Evolutionary conservation across 495 filamentous ascomycete species (phyloP), one percentile per base, ranked within the genome.

Genomic region (Tuber microsphaerosporum): DNA sequence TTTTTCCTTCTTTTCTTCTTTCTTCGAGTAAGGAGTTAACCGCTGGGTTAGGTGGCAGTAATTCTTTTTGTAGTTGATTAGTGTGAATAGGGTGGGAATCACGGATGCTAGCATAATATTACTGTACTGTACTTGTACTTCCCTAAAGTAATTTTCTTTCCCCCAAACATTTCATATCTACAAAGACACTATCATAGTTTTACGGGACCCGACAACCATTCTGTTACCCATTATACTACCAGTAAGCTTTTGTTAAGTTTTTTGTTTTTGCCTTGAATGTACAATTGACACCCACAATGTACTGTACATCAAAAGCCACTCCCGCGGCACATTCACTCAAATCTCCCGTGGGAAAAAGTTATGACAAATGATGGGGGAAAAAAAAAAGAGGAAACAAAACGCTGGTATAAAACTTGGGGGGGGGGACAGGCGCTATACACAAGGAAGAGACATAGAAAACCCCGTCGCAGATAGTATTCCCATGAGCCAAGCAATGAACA

Each of bases 391-490:
- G 2, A 56, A 10, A 56, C 34, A 56, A 14, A 56, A 26, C 39
- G 0, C 12, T 26, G n/a, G 51, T 26, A 56, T 56, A 56, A 56
- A 56, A 56, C 51, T 56, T 26, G n/a, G 34, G 51, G 26, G 56
- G 20, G 31, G 31, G n/a, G 12, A 31, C 56, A 31, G 20, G 56
- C n/a, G 56, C 56, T 65, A 51, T 37, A 39, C 43, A 68, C 46
- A 75, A 44, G 39, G 69, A 68, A 44, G 70, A 69, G 75, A 75
- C 73, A 78, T 73, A 69, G 20, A 65, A 69, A 43, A 26, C 34
- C 46, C 48, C 65, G 43, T 69, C 73, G 74, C 46, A 75, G 72
- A 72, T 79, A 48, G 34, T 6, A 77, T 79, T 39, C 39, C 61
- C 72, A 78, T 72, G 37, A 70, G 74, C 45, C 69, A 43, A 37